These are phyloP conservation scores for Apiotrichum gracile DNA, from an alignment of 1,284 basidiomycete species.

Conservation along the genomic window DNA sequence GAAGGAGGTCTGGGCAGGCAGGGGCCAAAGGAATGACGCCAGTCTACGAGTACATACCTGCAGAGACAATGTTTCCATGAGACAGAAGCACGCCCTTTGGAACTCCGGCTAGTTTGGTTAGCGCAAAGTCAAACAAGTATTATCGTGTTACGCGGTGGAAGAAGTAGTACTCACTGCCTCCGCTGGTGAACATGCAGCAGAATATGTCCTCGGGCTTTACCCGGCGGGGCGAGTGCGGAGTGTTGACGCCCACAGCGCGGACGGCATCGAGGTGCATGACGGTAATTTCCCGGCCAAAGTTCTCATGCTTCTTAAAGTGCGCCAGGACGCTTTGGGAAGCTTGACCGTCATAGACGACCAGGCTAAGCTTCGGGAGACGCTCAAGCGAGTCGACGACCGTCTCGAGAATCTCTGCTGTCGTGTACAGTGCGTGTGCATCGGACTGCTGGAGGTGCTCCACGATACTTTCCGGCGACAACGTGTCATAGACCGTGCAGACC, in stretches of 20 bases:
- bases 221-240: slow-evolving; percentile 52
- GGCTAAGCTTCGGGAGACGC: slow-evolving; percentile 51
- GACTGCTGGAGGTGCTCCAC: slow-evolving; percentile 64
- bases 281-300: slow-evolving; percentile 49
- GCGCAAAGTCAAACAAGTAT: neutral
- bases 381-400: neutral
- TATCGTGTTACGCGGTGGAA: too few relatives aligned
- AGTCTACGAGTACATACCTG: slow-evolving; percentile 46
- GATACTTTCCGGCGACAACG: slow-evolving; percentile 75
- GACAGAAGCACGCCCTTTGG: slow-evolving; percentile 92
- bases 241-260: slow-evolving; percentile 57
- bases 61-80: slow-evolving; percentile 79
- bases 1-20: too few relatives aligned
- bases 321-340: slow-evolving; percentile 55
- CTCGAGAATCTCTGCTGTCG: neutral
- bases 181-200: slow-evolving; percentile 96
- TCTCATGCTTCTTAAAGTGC: slow-evolving; percentile 28
- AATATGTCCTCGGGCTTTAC: slow-evolving; percentile 65
- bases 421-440: slow-evolving; percentile 42
- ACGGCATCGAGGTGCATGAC: slow-evolving; percentile 66
- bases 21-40: too few relatives aligned
- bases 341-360: slow-evolving; percentile 83
- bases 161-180: slow-evolving; percentile 32
- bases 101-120: slow-evolving; percentile 54
- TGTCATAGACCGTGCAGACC: slow-evolving; percentile 96